Percentiles rank a stretch among this genome's conserved stretches.
Evolutionary conservation across 1,139 yeast species (phyloP).

Genomic region (Geotrichum aggregatum): DNA sequence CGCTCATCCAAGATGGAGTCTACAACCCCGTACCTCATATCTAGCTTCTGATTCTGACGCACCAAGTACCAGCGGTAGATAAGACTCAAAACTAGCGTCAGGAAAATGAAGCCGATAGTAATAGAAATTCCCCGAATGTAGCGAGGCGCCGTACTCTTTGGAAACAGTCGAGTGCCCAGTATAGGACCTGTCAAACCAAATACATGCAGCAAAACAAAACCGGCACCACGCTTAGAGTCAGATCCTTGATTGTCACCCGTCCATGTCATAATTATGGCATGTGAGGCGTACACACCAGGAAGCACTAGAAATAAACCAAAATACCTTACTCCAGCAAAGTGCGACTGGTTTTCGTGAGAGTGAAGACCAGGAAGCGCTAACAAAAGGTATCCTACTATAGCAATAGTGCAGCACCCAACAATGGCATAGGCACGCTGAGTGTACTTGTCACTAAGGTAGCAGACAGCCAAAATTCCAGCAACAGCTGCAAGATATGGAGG

Average conservation of each 20-base stretch:
- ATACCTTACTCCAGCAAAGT: conserved; percentile 31
- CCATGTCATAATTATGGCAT: conserved; percentile 35
- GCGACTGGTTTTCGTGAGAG: conserved; percentile 6
- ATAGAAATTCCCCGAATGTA: conserved; percentile 35
- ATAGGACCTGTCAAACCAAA: conserved; percentile 38
- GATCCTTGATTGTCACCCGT: conserved; percentile 36
- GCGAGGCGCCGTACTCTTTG: conserved; percentile 33
- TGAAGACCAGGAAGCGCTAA: conserved; percentile 25
- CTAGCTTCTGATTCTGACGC: conserved; percentile 27
- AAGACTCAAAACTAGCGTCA: conserved; percentile 27
- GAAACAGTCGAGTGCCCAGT: conserved; percentile 36
- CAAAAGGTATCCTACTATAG: conserved; percentile 35
- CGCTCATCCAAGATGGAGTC: not conserved
- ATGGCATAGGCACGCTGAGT: conserved; percentile 32
- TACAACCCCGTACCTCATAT: conserved; percentile 28
- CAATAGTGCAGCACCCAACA: conserved; percentile 27
- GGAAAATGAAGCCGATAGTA: conserved; percentile 28
- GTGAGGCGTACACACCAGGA: conserved; percentile 35
- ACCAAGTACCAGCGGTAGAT: conserved; percentile 25
- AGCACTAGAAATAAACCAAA: conserved; percentile 36
- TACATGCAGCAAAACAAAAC: conserved; percentile 33
- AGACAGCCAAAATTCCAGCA: conserved; percentile 24
- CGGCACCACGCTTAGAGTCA: conserved; percentile 34
- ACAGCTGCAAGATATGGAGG: conserved; percentile 32
- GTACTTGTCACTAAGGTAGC: conserved; percentile 29